Evolutionary conservation across 495 filamentous ascomycete species (phyloP).

Genomic region (Astrocystis sublimbata): DNA sequence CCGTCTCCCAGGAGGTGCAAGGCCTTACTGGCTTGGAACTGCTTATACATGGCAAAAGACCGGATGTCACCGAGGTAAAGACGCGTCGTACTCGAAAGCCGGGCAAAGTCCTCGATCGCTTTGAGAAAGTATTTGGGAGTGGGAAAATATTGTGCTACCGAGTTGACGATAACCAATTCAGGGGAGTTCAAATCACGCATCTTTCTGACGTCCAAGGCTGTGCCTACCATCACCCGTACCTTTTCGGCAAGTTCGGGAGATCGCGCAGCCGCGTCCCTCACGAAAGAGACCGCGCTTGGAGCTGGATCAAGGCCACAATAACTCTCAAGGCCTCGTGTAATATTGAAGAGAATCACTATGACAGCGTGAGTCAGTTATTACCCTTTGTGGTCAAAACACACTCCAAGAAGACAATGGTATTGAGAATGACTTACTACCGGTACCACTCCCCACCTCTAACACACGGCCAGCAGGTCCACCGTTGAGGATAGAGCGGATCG

Average conservation of each 20-base stretch:
- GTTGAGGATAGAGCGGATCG: slow-evolving; percentile 12
- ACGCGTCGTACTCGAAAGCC: slow-evolving; percentile 8
- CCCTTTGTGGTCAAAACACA: too few relatives aligned
- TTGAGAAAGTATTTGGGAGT: slow-evolving; percentile 16
- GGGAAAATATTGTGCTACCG: slow-evolving; percentile 17
- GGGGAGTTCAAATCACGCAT: background rate
- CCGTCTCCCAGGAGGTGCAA: background rate
- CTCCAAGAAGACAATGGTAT: too few relatives aligned
- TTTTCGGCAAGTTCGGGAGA: background rate
- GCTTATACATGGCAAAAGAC: slow-evolving; percentile 20
- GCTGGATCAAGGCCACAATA: slow-evolving; percentile 25
- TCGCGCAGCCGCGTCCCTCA: background rate
- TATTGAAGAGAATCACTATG: slow-evolving; percentile 27
- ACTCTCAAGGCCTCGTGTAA: slow-evolving; percentile 9
- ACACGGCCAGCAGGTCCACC: slow-evolving; percentile 15
- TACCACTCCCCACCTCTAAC: slow-evolving; percentile 25
- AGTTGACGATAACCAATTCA: background rate
- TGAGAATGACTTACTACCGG: too few relatives aligned
- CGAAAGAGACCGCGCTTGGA: slow-evolving; percentile 2
- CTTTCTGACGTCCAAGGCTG: slow-evolving; percentile 1
- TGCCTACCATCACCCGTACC: background rate
- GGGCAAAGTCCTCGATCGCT: slow-evolving; percentile 16
- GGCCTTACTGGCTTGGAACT: slow-evolving; percentile 17
- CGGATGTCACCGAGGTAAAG: slow-evolving; percentile 27
- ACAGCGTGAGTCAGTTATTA: too few relatives aligned